Conservation (phyloP, 345 rosid species). For the Arabis hirsuta region DNA sequence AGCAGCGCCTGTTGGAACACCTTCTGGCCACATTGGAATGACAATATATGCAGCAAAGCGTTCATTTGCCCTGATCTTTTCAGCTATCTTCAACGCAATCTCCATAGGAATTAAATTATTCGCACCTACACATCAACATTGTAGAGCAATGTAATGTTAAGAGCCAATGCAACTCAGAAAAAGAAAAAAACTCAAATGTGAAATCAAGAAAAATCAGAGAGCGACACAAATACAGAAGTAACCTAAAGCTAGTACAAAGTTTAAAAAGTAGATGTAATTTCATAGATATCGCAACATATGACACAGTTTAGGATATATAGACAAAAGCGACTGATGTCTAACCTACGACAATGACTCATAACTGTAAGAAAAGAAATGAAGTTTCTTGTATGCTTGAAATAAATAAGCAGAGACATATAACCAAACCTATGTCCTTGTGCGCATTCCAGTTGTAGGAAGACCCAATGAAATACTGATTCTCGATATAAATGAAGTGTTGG, state of each 20-base stretch:
- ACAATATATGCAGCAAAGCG: constrained; percentile 86
- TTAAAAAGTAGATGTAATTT: not conserved
- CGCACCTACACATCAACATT: constrained; percentile 61
- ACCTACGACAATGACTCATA: not conserved
- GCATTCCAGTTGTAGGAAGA: constrained; percentile 89
- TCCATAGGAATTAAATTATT: constrained; percentile 92
- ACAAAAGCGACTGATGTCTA: constrained; percentile 11
- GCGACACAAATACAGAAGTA: not conserved
- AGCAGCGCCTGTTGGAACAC: constrained; percentile 60
- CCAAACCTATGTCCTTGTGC: constrained; percentile 67
- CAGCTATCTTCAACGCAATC: constrained; percentile 86
- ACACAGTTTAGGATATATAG: not conserved
- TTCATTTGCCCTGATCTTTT: constrained; percentile 78
- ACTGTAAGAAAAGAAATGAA: not conserved
- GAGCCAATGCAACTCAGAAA: constrained; percentile 8
- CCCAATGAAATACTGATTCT: constrained; percentile 93
- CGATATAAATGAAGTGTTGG: constrained; percentile 81
- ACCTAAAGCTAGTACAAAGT: constrained; percentile 22
- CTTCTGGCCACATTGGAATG: constrained; percentile 98
- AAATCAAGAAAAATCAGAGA: not conserved
- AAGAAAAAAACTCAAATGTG: not conserved
- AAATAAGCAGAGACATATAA: constrained; percentile 6
- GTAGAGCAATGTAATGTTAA: constrained; percentile 11
- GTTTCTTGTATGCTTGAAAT: constrained; percentile 20
- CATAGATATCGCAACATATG: constrained; percentile 6